Percentiles rank a stretch among this genome's conserved stretches.
phyloP scores from a whole-genome alignment of 2,329 filamentous ascomycete species.

The Macrophomina tecta region DNA sequence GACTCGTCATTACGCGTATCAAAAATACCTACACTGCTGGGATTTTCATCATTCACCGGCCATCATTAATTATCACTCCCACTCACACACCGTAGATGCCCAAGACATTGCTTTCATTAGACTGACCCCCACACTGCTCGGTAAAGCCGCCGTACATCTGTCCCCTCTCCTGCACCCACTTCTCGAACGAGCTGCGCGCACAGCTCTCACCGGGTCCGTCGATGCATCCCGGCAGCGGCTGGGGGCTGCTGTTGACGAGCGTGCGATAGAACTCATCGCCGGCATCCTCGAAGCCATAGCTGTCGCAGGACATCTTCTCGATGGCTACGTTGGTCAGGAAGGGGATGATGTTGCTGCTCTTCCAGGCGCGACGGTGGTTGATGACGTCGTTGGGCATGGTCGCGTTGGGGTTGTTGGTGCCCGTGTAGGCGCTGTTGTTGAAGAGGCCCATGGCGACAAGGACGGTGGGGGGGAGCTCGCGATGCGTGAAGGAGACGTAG shows the following conservation, averaged over 20 bases:
- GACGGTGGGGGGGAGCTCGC: slow-evolving; percentile 71
- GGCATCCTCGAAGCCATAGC: slow-evolving; percentile 56
- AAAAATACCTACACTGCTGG: background rate
- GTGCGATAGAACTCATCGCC: slow-evolving; percentile 57
- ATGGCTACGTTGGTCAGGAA: slow-evolving; percentile 72
- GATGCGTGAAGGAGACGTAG: slow-evolving; percentile 72
- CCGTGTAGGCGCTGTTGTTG: slow-evolving; percentile 67
- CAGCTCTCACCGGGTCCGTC: slow-evolving; percentile 61
- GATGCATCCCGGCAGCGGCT: slow-evolving; percentile 54
- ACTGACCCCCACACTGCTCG: slow-evolving; percentile 50
- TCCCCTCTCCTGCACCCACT: slow-evolving; percentile 51
- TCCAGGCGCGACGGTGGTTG: slow-evolving; percentile 69
- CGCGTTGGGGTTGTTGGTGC: slow-evolving; percentile 61
- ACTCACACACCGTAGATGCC: slow-evolving; percentile 37
- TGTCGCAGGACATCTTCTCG: slow-evolving; percentile 68
- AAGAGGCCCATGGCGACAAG: slow-evolving; percentile 72
- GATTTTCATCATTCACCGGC: background rate
- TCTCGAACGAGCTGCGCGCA: slow-evolving; percentile 49
- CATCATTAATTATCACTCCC: background rate
- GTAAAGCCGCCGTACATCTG: slow-evolving; percentile 52
- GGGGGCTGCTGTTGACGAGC: slow-evolving; percentile 58
- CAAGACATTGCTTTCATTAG: slow-evolving; percentile 51
- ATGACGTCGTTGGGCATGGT: slow-evolving; percentile 69
- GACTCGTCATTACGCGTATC: background rate
- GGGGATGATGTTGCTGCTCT: slow-evolving; percentile 66